Evolutionary conservation across 1,139 yeast genomes (phyloP), one percentile per base, ranked within the genome.

Genomic region (Suhomyces bokatorum): DNA sequence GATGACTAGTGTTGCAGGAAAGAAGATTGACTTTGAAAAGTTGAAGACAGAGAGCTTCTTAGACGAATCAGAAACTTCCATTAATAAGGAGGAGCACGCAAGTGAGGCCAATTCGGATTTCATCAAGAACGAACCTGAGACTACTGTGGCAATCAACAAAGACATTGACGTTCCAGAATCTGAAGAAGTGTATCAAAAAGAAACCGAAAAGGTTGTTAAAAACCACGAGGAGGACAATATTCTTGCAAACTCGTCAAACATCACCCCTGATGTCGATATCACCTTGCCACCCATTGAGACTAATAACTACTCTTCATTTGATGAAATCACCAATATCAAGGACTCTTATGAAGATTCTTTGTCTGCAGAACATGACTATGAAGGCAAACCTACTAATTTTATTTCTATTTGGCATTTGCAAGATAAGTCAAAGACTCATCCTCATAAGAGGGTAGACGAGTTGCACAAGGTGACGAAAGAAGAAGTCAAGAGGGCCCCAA

Each of bases 381-480:
- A 66, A 17, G 49, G 47, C 15, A 62, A 57, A 32, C 59, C 69
- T 2, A 55, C 61, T 1, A 55, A 61, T 47, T 74, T 67, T 50
- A 57, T 73, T 20, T 64, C 75, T 1, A 74, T 74, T 29, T 74
- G 79, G 79, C 78, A 67, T 46, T 62, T 69, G 2, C 79, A 74
- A 53, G 67, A 63, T 44, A 53, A 54, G 39, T 52, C 56, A 36
- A 56, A 55, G 44, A 55, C 51, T 39, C 51, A 48, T 9, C 52
- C 57, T 12, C 47, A 42, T 20, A 37, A 34, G 43, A 43, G 49
- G 28, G 49, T 40, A 3, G 50, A 46, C 17, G 51, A 44, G 5
- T 44, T 37, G 27, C 46, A 44, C 42, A 46, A 42, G 32, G 42
- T 33, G 3, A 32, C 32, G 3, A 36, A 46, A 13, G 44, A 39